Conservation (phyloP, 169 alveolate species). For the Plasmodium billcollinsi region DNA sequence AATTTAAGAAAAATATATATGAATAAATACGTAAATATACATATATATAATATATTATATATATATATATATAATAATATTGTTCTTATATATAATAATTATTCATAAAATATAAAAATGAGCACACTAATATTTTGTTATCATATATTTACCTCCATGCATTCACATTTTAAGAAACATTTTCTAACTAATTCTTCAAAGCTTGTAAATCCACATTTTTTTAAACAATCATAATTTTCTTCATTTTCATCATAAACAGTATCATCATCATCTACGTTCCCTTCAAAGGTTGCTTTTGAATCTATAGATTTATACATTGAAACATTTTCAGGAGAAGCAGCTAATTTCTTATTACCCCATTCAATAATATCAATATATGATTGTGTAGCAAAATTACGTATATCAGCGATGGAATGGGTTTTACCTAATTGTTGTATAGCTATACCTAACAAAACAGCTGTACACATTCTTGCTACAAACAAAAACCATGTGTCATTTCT, state of each 20-base stretch:
- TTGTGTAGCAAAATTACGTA: constrained; percentile 88
- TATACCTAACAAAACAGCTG: constrained; percentile 88
- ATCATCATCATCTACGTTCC: constrained; percentile 77
- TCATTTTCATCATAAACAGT: constrained; percentile 83
- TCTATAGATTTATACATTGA: constrained; percentile 81
- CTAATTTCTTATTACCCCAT: constrained; percentile 90
- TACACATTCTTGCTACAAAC: constrained; percentile 84
- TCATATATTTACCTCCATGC: constrained; percentile 80
- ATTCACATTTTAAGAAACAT: constrained; percentile 84
- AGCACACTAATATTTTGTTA: too few relatives aligned
- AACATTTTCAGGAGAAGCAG: constrained; percentile 79
- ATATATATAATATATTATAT: too few relatives aligned
- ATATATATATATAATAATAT: too few relatives aligned
- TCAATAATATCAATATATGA: constrained; percentile 89
- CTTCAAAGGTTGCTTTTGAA: constrained; percentile 81
- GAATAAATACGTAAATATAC: neutral
- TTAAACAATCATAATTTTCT: constrained; percentile 83
- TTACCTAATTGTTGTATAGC: constrained; percentile 87
- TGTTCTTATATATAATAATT: too few relatives aligned
- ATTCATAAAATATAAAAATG: too few relatives aligned
- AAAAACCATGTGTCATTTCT: constrained; percentile 84
- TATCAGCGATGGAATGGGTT: constrained; percentile 87
- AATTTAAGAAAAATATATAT: constrained; percentile 12
- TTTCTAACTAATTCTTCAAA: constrained; percentile 82
- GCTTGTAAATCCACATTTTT: constrained; percentile 83